Evolutionary conservation across 345 rosid genomes (phyloP).

Genomic region (Populus deltoides): DNA sequence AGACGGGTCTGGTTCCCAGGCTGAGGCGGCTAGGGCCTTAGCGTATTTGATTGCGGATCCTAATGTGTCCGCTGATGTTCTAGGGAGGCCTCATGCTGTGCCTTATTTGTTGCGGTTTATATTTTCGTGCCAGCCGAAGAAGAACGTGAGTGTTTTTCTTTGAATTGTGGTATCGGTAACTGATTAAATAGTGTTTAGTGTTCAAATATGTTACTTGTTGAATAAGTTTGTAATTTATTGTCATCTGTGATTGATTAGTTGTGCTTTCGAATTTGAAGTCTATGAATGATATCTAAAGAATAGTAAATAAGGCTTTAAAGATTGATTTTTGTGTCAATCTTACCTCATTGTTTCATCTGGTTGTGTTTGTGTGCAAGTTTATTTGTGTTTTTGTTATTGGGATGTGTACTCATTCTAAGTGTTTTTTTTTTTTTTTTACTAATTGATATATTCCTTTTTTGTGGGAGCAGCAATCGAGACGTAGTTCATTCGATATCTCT

Average conservation of each 20-base stretch:
- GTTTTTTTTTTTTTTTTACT: conserved; percentile 44
- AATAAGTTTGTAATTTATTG: background rate
- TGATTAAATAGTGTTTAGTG: background rate
- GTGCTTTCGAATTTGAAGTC: background rate
- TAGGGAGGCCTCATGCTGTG: conserved; percentile 81
- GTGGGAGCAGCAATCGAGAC: conserved; percentile 96
- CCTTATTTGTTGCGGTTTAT: conserved; percentile 77
- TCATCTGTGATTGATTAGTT: background rate
- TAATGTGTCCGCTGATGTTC: conserved; percentile 58
- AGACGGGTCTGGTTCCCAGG: conserved; percentile 73
- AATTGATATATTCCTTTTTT: conserved; percentile 78
- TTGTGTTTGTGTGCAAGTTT: background rate
- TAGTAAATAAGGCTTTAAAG: background rate
- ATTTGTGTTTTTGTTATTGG: background rate
- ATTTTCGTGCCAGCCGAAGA: conserved; percentile 84
- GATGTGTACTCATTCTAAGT: conserved; percentile 31
- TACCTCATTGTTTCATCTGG: background rate
- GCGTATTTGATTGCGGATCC: conserved; percentile 90
- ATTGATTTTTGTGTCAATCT: background rate
- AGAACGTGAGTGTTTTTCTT: conserved; percentile 51
- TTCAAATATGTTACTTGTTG: background rate
- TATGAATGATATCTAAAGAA: background rate
- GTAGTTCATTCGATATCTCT: conserved; percentile 90
- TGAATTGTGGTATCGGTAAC: background rate
- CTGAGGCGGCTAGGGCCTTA: conserved; percentile 90